Conservation (phyloP, 2,329 filamentous ascomycete species). For the Incumbomyces lentus region DNA sequence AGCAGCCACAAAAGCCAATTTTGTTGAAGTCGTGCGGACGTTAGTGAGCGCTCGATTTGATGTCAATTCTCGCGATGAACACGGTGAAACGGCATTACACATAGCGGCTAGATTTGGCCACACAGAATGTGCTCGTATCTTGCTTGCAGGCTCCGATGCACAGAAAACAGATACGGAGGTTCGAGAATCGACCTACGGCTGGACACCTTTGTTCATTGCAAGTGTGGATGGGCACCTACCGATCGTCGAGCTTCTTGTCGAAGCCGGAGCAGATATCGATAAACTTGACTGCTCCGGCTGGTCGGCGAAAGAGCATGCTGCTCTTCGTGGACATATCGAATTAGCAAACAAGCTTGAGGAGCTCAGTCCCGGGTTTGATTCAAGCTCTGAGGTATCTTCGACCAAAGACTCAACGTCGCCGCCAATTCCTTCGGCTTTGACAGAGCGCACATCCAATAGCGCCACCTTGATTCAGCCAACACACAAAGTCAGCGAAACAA, state of each 20-base stretch:
- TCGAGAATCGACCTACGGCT: constrained; percentile 72
- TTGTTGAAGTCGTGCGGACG: constrained; percentile 70
- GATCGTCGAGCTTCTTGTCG: constrained; percentile 66
- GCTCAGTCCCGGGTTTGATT: constrained; percentile 37
- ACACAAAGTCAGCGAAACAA: constrained; percentile 56
- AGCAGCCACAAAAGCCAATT: constrained; percentile 80
- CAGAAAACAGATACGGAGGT: constrained; percentile 70
- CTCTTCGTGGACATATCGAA: constrained; percentile 73
- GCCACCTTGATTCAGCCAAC: constrained; percentile 22
- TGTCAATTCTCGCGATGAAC: constrained; percentile 84
- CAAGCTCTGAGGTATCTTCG: constrained; percentile 22
- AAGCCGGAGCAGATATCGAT: constrained; percentile 65
- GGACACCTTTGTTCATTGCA: constrained; percentile 91
- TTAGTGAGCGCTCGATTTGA: constrained; percentile 84
- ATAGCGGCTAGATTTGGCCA: constrained; percentile 84
- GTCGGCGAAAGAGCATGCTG: constrained; percentile 88
- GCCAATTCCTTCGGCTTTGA: constrained; percentile 29
- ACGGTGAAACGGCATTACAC: constrained; percentile 84
- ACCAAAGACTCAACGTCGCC: constrained; percentile 27
- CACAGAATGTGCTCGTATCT: constrained; percentile 63
- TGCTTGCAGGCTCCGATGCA: constrained; percentile 58
- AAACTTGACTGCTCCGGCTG: constrained; percentile 78
- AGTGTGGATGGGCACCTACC: constrained; percentile 75
- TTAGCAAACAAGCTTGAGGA: constrained; percentile 62
- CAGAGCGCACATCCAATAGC: constrained; percentile 32